These are phyloP conservation scores for Tremella yokohamensis DNA, from an alignment of 768 basidiomycete genomes.

Conservation along the genomic window DNA sequence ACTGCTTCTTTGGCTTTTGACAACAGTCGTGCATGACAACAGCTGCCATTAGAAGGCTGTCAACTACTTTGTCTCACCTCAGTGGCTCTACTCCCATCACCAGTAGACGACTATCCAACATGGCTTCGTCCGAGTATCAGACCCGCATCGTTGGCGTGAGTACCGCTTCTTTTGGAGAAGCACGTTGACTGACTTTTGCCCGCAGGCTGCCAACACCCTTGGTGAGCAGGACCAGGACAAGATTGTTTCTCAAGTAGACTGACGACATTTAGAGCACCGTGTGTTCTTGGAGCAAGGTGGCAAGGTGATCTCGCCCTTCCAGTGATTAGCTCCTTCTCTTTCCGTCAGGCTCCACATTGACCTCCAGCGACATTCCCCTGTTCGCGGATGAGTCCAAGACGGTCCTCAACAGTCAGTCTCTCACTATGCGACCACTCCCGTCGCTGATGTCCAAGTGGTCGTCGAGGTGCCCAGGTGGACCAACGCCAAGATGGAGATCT, in stretches of 20 bases:
- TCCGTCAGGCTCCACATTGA: constrained; percentile 42
- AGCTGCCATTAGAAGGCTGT: constrained; percentile 26
- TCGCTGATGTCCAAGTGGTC: constrained; percentile 35
- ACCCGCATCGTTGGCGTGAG: constrained; percentile 21
- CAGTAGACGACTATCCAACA: constrained; percentile 16
- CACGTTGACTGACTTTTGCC: background rate
- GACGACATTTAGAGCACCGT: constrained; percentile 75
- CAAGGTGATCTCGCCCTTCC: constrained; percentile 56
- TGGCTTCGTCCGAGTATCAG: constrained; percentile 14
- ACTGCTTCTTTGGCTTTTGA: too few relatives aligned
- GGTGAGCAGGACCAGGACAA: constrained; percentile 64
- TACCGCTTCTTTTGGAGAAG: background rate
- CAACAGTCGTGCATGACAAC: constrained; percentile 23
- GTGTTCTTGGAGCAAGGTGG: constrained; percentile 89
- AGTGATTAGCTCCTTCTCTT: constrained; percentile 34
- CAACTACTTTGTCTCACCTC: constrained; percentile 15
- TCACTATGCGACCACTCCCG: background rate
- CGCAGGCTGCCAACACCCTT: constrained; percentile 77
- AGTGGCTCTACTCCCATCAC: constrained; percentile 7
- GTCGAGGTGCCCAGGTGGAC: constrained; percentile 81
- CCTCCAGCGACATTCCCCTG: constrained; percentile 93
- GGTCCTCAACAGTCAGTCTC: constrained; percentile 92
- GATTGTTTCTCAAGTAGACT: too few relatives aligned
- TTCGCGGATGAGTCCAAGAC: constrained; percentile 93
- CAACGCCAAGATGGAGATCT: constrained; percentile 99